Evolutionary conservation across 495 filamentous ascomycete genomes (phyloP), one percentile per base, ranked within the genome.

Genomic region (Saxophila tyrrhenica): DNA sequence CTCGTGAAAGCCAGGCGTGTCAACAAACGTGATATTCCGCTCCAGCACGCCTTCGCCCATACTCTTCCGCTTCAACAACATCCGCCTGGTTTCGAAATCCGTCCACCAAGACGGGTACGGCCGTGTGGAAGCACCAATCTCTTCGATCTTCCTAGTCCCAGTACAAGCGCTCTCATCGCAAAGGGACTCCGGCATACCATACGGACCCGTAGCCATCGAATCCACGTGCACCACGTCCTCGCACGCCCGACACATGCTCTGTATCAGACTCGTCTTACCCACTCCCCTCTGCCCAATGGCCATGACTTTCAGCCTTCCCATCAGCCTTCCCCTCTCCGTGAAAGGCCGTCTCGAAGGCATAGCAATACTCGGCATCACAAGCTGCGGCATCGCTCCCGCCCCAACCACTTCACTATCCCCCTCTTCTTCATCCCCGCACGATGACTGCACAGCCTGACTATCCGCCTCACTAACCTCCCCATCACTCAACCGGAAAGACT

Each of bases 211-310:
- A 5, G 78, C 70, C 29, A 94, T 72, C 0, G 87, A 81, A 65
- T 98, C 92, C 48, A 95, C 85, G 67, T 98, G 92, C 1, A 97
- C 92, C 55, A 99, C 94, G 65, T 96, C 88, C 63, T 95, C 86
- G 65, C 91, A 95, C n/a, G 72, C 78, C 64, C 96, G 92, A 13
- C 95, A 87, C 51, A 99, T 90, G 0, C 88, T 88, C 65, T 89
- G 90, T 58, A 97, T 87, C 49, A 96, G 73, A 22, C 87, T 89
- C 16, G 91, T 91, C 73, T 97, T 97, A 10, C 91, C 91, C 72
- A 58, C 76, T 87, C 92, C 89, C 61, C 83, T 76, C 64, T 85
- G 80, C 24, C 92, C 92, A 49, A 89, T 87, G 59, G 97, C 72
- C 51, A 97, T 70, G 20, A 99, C 73, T 72, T 96, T 97, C 61